A percentile compares a stretch with the other conserved stretches of the same genome.
These are phyloP conservation scores for Tetrahymena borealis DNA, from an alignment of 73 alveolate species.

Conservation along the genomic window DNA sequence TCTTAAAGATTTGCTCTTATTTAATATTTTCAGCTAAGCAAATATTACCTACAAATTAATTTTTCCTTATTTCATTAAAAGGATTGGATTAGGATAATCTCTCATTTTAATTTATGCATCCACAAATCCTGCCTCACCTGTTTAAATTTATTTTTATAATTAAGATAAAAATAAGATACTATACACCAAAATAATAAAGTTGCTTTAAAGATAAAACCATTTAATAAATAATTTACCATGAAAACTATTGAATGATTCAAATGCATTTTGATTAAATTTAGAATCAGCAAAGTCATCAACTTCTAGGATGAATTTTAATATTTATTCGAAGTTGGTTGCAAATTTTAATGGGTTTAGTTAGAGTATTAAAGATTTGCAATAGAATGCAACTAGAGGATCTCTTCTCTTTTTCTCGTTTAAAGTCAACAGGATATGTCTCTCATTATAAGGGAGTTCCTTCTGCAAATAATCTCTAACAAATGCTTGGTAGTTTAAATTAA, in stretches of 20 bases:
- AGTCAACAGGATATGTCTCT: neutral
- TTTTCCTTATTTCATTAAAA: neutral
- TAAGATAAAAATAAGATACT: too few relatives aligned
- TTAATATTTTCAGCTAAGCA: neutral
- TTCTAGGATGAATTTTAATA: neutral
- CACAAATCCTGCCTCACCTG: neutral
- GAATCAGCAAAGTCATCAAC: neutral
- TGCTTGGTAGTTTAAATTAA: neutral
- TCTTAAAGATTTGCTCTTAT: neutral
- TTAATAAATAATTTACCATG: neutral
- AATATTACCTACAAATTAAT: neutral
- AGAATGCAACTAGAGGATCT: neutral
- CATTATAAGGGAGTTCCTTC: neutral
- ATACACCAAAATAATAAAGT: too few relatives aligned
- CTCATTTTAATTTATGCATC: neutral
- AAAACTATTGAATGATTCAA: neutral
- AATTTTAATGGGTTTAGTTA: neutral
- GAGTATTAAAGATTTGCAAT: neutral
- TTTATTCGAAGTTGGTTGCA: neutral
- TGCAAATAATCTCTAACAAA: neutral
- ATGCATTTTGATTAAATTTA: neutral
- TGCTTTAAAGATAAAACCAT: neutral
- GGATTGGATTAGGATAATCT: neutral
- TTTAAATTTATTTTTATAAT: too few relatives aligned
- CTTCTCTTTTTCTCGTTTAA: neutral